Base-by-base conservation (phyloP, 2,329 filamentous ascomycete genomes). In the Phialocephala sp. region DNA sequence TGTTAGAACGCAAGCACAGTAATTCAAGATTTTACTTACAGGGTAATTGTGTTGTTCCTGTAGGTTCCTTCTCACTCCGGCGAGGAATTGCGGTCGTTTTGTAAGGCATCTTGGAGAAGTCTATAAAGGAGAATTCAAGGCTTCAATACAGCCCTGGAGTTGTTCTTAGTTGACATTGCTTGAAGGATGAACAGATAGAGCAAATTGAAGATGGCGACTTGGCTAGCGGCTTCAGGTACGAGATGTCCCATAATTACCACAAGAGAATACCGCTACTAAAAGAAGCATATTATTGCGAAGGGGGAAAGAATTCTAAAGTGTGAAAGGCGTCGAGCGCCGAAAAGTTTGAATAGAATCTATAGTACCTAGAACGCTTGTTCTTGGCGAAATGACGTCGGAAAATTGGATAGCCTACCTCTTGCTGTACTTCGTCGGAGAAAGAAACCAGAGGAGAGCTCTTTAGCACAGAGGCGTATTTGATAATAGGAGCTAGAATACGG, bases 21-120 rank as follows among this genome's bases (percentile, higher is more conserved):
- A 47, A 14, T 50, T 60, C 27, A 11, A 15, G 32, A 50, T 41
- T 6, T 27, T 59, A 83, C 91, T 79, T 83, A 97, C 94, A 83
- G 9, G 94, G 94, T 37, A 98, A 86, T 71, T 92, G 90, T 24
- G 91, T 91, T 70, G 93, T 89, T 71, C 94, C 94, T 2, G 91
- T 54, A 18, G 50, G 50, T 96, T 55, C 92, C 87, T 79, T 97
- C 93, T 76, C 50, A 35, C 92, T 89, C 15, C 90, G 83, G 45
- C 91, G 91, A 71, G 90, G 87, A 64, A 95, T 95, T 20, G 92
- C 90, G 3, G 89, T 89, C 71, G 92, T 94, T 80, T 97, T 97
- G 82, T 95, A 94, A 32, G 94, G 91, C 94, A 98, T 97, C 59
- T 20, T 79, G 60, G 60, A 24, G 15, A 35, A 55, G 20, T 52